Conservation (phyloP, 2,329 filamentous ascomycete genomes). For the Paramyrothecium sp. region DNA sequence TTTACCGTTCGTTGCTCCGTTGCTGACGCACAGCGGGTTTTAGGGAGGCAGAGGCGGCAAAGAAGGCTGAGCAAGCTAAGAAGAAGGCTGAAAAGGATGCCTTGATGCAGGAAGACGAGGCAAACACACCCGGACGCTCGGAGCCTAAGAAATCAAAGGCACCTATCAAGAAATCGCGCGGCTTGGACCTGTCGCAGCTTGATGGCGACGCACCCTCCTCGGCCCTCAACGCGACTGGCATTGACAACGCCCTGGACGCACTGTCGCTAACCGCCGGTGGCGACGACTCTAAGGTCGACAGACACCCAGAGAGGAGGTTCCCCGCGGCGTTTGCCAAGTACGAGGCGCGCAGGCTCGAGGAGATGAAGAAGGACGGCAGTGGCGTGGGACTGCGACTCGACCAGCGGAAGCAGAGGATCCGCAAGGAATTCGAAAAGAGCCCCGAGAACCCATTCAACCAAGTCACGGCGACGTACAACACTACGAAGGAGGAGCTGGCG, state of each 20-base stretch:
- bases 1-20: background rate
- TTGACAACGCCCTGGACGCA: conserved; percentile 91
- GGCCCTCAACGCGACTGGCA: conserved; percentile 77
- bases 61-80: conserved; percentile 81
- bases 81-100: conserved; percentile 94
- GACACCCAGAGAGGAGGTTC: conserved; percentile 83
- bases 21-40: background rate
- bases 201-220: conserved; percentile 56
- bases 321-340: conserved; percentile 82
- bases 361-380: conserved; percentile 81
- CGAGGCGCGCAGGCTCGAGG: conserved; percentile 75
- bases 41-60: conserved; percentile 45
- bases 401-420: conserved; percentile 79
- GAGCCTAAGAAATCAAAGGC: conserved; percentile 67
- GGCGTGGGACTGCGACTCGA: conserved; percentile 72
- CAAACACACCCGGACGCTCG: conserved; percentile 53
- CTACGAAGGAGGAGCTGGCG: conserved; percentile 72
- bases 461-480: conserved; percentile 72
- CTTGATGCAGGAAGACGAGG: conserved; percentile 79
- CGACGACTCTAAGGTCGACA: conserved; percentile 72
- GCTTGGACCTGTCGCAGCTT: conserved; percentile 74
- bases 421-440: conserved; percentile 92
- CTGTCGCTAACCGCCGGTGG: conserved; percentile 61
- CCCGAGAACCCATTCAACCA: conserved; percentile 97
- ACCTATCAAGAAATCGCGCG: conserved; percentile 67